Base-by-base conservation (phyloP, 148 eudicot species). In the Diospyros lotus region DNA sequence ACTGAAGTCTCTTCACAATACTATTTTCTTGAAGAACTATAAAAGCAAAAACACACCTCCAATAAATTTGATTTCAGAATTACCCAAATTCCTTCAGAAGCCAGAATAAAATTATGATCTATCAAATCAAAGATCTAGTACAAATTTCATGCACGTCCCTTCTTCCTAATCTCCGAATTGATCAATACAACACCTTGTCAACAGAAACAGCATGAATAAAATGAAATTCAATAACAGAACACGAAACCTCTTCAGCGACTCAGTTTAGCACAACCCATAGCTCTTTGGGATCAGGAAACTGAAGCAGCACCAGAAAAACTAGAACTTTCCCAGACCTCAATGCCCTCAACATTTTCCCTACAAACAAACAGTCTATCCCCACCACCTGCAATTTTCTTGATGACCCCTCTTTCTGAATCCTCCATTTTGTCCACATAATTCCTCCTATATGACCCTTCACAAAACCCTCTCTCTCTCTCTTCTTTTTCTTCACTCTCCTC, bases 251-350 rank as follows among this genome's bases (percentile, higher is more conserved):
- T 50, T 28, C 42, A 8, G 18, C 6, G 13, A n/a, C 48, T 46
- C 14, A 69, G 17, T 51, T 69, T 69, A 3, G 46, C 28, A 41
- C 18, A 58, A 43, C 39, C 64, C 40, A 12, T 5, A 10, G 45
- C 12, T 46, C 83, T 82, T 43, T 52, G 40, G 54, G 76, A 12
- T 73, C 76, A 73, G 45, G 43, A 75, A 72, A 77, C 69, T 4
- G 84, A 73, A 59, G 73, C 74, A 4, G 76, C 78, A 72, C 90
- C 94, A 0, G 95, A 90, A 9, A 54, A 73, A 61, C 71, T 65
- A 1, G 90, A 88, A 75, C 84, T 94, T 81, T 94, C 93, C 98
- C 98, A 94, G 15, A 94, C 98, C 84, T 94, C 96, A 84, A 94
- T 77, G 43, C 98, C 98, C 78, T 90, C 97, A 15, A 78, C 89